phyloP scores from a whole-genome alignment of 352 stramenopile species.

The Phytopythium sindhum region DNA sequence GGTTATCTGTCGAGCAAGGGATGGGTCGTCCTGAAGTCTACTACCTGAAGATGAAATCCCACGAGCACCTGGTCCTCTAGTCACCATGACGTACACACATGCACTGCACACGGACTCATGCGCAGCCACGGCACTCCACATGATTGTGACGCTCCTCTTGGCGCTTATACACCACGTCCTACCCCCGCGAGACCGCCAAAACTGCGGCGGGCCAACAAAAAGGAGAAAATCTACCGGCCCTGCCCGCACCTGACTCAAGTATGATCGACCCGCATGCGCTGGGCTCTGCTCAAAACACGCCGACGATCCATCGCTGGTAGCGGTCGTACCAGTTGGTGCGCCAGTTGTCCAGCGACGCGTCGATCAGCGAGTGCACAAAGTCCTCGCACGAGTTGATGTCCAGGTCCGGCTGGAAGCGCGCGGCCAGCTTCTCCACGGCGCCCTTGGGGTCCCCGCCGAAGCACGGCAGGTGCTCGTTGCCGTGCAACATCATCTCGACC shows the following conservation, averaged over 20 bases:
- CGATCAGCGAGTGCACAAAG: constrained; percentile 95
- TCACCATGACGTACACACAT: neutral
- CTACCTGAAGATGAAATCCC: neutral
- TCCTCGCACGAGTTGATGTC: constrained; percentile 93
- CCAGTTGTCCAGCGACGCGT: constrained; percentile 96
- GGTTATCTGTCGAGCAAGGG: neutral
- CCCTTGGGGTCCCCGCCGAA: constrained; percentile 92
- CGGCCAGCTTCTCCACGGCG: constrained; percentile 86
- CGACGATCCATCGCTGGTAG: constrained; percentile 92
- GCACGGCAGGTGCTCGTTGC: constrained; percentile 96
- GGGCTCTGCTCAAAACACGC: constrained; percentile 68
- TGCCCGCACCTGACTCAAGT: neutral
- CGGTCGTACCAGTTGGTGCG: constrained; percentile 96
- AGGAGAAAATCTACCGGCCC: neutral
- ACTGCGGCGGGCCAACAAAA: neutral
- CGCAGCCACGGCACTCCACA: neutral
- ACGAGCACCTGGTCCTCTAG: neutral
- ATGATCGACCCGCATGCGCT: too few relatives aligned
- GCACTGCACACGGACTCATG: neutral
- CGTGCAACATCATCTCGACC: constrained; percentile 96
- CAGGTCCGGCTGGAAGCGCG: constrained; percentile 93
- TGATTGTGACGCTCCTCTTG: neutral
- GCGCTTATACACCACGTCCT: too few relatives aligned
- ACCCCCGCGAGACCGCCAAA: neutral
- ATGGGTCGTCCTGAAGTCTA: neutral